Conservation (phyloP, 208 protist species). For the Trichomonas vaginalis region DNA sequence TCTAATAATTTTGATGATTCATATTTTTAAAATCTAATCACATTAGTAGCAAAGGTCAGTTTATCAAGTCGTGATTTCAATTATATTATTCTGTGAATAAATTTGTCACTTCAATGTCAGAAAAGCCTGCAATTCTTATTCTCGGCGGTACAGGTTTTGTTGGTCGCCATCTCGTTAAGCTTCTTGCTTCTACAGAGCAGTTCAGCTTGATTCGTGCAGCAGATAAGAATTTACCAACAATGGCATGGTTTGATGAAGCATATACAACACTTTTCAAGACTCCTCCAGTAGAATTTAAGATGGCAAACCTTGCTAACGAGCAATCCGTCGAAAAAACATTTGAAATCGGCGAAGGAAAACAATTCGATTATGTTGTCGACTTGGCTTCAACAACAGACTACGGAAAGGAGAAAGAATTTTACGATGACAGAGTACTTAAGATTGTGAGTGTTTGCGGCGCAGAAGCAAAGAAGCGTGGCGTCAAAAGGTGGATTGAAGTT, state of each 20-base stretch:
- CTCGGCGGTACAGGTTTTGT: conserved; percentile 1
- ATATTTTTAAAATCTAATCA: too few relatives aligned
- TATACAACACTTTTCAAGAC: background rate
- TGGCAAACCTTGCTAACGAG: background rate
- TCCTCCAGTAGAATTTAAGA: background rate
- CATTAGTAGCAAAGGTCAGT: too few relatives aligned
- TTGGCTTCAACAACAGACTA: background rate
- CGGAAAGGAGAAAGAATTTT: background rate
- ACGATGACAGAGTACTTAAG: background rate
- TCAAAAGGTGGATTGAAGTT: conserved; percentile 20
- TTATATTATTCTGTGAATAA: too few relatives aligned
- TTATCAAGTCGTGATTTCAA: too few relatives aligned
- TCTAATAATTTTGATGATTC: too few relatives aligned
- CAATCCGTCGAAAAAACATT: conserved; percentile 9
- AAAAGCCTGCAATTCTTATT: background rate
- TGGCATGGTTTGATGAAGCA: background rate
- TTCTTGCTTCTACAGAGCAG: background rate
- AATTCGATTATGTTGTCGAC: conserved; percentile 1
- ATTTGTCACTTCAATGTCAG: too few relatives aligned
- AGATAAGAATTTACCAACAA: background rate
- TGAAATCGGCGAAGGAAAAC: background rate
- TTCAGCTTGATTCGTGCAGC: background rate
- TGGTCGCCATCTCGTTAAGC: background rate
- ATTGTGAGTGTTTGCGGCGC: background rate
- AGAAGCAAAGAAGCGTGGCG: background rate